Evolutionary conservation across 1,284 basidiomycete genomes (phyloP), one percentile per base, ranked within the genome.

Genomic region (Melampsora larici-populina): DNA sequence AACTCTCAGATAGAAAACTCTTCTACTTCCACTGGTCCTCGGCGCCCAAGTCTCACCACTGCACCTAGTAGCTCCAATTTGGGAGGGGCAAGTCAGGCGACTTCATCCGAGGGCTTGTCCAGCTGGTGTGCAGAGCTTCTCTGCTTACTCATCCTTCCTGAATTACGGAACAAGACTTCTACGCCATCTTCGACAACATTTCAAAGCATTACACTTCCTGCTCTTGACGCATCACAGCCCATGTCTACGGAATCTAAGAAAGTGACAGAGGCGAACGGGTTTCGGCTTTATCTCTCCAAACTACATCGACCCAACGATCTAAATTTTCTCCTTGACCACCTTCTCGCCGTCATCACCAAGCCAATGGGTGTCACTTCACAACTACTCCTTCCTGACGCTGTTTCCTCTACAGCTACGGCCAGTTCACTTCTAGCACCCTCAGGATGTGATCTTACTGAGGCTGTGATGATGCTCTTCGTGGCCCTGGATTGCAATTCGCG

Each of bases 331-430:
- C 43, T 70, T 21, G 67, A 77, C 29, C 58, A 77, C 33, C 40
- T 77, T 29, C 58, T 77, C n/a, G 66, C 64, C 29, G 60, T 77
- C 13, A 46, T 77, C 7, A 70, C 63, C 29, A 77, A 77, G 33
- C 74, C 74, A 17, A 77, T 70, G 74, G 70, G 43, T 29, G 67
- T 77, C 9, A 77, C 74, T 9, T 77, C 74, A 43, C 74, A 77
- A 58, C 60, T 77, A 2, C 51, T 77, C 5, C 48, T n/a, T 18
- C 46, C 74, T 13, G 74, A 77, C 2, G 62, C 74, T 26, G 29
- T 77, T 18, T 29, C 70, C 18, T 58, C 49, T 36, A 69, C 74
- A 26, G 70, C 33, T 48, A 17, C 49, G 8, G 36, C 68, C 18
- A 55, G 49, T 13, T 40, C 33, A 11, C 58, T 66, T 29, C 68